phyloP scores from a whole-genome alignment of 1,284 basidiomycete genomes.

The Uromyces viciae-fabae region DNA sequence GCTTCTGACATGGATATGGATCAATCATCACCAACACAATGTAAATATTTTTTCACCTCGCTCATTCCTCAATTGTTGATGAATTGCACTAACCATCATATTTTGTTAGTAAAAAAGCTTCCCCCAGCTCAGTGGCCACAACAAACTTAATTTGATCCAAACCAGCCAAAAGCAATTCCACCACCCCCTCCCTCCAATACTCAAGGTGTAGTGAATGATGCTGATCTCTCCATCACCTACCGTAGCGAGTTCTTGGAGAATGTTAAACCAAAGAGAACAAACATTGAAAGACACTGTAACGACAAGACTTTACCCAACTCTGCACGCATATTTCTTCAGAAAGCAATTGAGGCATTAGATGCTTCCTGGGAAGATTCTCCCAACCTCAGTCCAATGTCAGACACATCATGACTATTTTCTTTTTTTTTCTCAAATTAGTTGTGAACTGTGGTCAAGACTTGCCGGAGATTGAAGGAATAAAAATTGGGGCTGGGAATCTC shows the following conservation, averaged over 20 bases:
- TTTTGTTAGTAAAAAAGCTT: no score
- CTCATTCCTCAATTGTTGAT: no score
- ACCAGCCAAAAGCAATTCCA: no score
- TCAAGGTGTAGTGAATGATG: no score
- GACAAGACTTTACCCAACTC: neutral
- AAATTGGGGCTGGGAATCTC: neutral
- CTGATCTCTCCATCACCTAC: no score
- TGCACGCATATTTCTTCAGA: neutral
- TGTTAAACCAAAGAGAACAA: neutral
- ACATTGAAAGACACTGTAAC: neutral
- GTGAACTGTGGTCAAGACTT: neutral
- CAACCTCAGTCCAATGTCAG: neutral
- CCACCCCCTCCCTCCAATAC: no score
- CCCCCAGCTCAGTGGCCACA: no score
- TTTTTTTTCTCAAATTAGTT: neutral
- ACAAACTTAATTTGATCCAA: no score
- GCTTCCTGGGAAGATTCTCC: neutral
- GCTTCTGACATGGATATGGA: no score
- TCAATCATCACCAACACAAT: no score
- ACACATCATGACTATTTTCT: neutral
- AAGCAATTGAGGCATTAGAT: neutral
- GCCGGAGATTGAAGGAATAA: neutral
- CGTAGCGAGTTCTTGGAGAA: constrained; percentile 6
- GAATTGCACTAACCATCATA: no score
- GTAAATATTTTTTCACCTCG: no score